Base-by-base conservation (phyloP, 345 rosid genomes). In the Hibiscus tridactylites region DNA sequence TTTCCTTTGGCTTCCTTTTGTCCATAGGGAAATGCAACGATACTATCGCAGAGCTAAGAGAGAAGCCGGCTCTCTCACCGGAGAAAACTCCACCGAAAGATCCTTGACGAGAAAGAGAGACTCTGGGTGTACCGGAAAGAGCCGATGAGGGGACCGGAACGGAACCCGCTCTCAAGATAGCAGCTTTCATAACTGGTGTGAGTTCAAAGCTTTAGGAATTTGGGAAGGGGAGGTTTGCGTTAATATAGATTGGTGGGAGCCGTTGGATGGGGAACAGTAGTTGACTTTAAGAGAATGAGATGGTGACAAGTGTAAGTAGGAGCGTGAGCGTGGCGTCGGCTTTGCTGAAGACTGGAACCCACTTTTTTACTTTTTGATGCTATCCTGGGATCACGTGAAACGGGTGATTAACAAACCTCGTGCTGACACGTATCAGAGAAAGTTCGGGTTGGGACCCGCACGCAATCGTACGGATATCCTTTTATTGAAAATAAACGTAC, bases 111-210 rank as follows among this genome's bases (percentile, higher is more conserved):
- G 80, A 79, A 68, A 88, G 77, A 5, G 85, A 37, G 11, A 74
- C 11, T 39, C 64, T 80, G 9, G 85, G 68, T 0, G 88, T 79
- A 60, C 78, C 70, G 16, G 84, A 29, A 5, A 73, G 59, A 11
- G 76, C 75, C 56, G 79, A 73, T 46, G 77, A 31, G 16, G 57
- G 78, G 58, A 75, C 75, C 71, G 87, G 80, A 71, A 83, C 65
- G 44, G 94, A 91, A 72, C 89, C 88, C 69, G 90, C 79, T 79
- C 96, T 78, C 31, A 86, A 10, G 53, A 89, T 68, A 69, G 74
- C 50, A 70, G 86, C 78, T 74, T 86, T 81, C 98, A 90, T 93
- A 68, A 76, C 76, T 49, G 37, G 13, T 5, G 50, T n/a, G 1
- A 33, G 46, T 68, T 64, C 16, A 28, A 16, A 49, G 17, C 5